phyloP scores from a whole-genome alignment of 2,329 filamentous ascomycete genomes.

The Alternaria sp. region DNA sequence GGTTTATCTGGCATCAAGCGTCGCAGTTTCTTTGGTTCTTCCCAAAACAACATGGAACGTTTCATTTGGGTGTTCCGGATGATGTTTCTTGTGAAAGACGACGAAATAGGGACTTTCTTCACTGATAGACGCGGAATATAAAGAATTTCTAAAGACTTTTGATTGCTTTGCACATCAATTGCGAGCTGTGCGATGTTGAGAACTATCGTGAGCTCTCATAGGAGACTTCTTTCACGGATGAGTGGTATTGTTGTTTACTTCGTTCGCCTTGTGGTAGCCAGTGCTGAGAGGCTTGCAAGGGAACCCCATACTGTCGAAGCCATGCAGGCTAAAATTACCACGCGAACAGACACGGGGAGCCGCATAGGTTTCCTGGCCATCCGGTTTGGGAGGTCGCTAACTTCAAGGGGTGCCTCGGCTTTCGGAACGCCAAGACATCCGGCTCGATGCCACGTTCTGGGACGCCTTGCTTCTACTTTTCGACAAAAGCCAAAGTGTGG shows the following conservation, averaged over 20 bases:
- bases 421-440: slow-evolving; percentile 4
- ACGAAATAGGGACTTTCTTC: slow-evolving; percentile 10
- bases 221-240: background rate
- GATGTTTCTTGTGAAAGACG: slow-evolving; percentile 5
- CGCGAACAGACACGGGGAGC: background rate
- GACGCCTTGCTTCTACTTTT: background rate
- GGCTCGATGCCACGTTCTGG: background rate
- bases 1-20: slow-evolving; percentile 24
- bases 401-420: slow-evolving; percentile 2
- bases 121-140: slow-evolving; percentile 38
- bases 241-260: background rate
- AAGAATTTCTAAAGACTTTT: slow-evolving; percentile 18
- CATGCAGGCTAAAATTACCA: background rate
- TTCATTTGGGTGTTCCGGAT: slow-evolving; percentile 26
- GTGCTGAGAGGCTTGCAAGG: background rate
- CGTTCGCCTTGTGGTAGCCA: background rate
- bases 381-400: background rate
- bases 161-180: background rate
- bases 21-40: slow-evolving; percentile 19
- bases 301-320: background rate
- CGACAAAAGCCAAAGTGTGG: background rate
- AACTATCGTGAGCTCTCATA: background rate
- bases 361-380: background rate
- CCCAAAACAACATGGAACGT: slow-evolving; percentile 31
- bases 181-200: background rate